Evolutionary conservation across 805 yeast species (phyloP), one percentile per base, ranked within the genome.

Genomic region (Kodamaea lidongshanica): DNA sequence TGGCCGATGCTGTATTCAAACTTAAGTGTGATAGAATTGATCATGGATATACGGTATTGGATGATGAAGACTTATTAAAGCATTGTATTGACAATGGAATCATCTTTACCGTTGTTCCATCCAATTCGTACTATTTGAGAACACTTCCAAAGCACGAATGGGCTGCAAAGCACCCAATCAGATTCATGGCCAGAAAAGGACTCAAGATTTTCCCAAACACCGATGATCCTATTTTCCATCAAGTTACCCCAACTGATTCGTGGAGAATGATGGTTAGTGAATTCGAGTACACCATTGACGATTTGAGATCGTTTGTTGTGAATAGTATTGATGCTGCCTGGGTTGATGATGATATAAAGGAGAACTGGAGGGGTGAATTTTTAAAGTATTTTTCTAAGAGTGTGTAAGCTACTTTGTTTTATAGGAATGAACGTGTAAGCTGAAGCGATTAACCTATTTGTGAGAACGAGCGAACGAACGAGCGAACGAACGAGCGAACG

Each of bases 211-310:
- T 50, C 37, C 58, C 56, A 5, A 52, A 52, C 32, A 50, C 58
- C 6, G 58, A 52, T 30, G 58, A 52, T 33, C 58, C 58, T 9
- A 39, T 52, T 6, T 44, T 50, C 23, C 58, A 52, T 28, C 41
- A 44, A 25, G 54, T 50, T 4, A 45, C 51, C 28, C 51, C 56
- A 6, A 50, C 56, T 2, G 40, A 37, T 25, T 41, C 50, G 2
- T 52, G 58, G 58, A 30, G 39, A 32, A 52, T 52, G 56, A 52
- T 52, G 58, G 53, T 47, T 25, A 40, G 43, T 13, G 36, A 44
- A 29, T 52, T 52, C 32, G 58, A 41, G 16, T 46, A 48, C 25
- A 35, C 46, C 2, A 31, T 44, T 14, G 22, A 29, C 3, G 45
- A 50, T 27, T 34, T 52, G 23, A 38, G 39, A 24, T 16, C 30